Conservation (phyloP, 2,329 filamentous ascomycete genomes). For the Ophiocordyceps camponoti-leonardi region DNA sequence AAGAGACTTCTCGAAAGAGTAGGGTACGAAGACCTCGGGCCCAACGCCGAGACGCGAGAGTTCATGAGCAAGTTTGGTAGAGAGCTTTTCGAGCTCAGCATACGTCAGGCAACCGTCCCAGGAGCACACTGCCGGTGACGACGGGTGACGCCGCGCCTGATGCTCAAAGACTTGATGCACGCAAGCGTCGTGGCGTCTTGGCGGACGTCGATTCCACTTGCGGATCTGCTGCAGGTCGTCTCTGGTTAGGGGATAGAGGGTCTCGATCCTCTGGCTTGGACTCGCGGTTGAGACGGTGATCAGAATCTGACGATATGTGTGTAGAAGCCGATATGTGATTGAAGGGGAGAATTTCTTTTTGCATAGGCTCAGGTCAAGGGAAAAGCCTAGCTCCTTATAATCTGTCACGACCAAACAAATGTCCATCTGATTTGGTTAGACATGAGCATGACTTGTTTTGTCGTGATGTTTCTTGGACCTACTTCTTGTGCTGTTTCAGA, state of each 20-base stretch:
- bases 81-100: not conserved
- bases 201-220: not conserved
- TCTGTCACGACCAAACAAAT: not conserved
- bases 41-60: not conserved
- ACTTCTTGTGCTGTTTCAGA: not conserved
- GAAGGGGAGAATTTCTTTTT: not conserved
- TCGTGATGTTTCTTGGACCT: not conserved
- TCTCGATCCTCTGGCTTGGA: not conserved
- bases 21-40: conserved; percentile 1
- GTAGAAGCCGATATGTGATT: not conserved
- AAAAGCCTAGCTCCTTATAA: not conserved
- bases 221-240: not conserved
- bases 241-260: not conserved
- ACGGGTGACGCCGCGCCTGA: not conserved
- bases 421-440: not conserved
- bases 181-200: not conserved
- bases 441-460: not conserved
- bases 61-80: not conserved
- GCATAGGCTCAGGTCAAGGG: not conserved
- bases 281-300: not conserved
- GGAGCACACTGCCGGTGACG: not conserved
- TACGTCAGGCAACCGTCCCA: conserved; percentile 4
- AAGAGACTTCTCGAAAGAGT: conserved; percentile 3
- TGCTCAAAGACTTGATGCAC: not conserved
- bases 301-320: not conserved